Percentiles rank a stretch among this genome's conserved stretches.
phyloP scores from a whole-genome alignment of 2,329 filamentous ascomycete species.

The Lachnellula cervina region DNA sequence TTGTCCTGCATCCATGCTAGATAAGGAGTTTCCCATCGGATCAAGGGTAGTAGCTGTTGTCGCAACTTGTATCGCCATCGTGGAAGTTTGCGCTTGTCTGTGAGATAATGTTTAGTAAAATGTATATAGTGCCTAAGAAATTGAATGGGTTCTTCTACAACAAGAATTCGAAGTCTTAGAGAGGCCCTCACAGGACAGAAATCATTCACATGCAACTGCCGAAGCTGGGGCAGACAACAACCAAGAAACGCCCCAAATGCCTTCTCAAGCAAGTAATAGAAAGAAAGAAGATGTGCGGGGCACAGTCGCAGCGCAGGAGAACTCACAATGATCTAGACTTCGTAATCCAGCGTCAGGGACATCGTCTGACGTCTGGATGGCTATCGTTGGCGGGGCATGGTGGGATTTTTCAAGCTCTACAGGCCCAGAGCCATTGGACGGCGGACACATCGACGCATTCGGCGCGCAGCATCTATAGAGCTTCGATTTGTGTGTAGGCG shows the following conservation, averaged over 20 bases:
- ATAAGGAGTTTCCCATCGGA: constrained; percentile 93
- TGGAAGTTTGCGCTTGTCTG: constrained; percentile 80
- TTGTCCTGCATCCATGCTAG: constrained; percentile 79
- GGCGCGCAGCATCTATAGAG: constrained; percentile 24
- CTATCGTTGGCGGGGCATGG: constrained; percentile 28
- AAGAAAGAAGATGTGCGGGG: background rate
- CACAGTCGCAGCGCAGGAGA: background rate
- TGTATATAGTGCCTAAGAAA: background rate
- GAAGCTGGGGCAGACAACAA: background rate
- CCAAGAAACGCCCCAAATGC: too few relatives aligned
- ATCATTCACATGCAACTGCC: background rate
- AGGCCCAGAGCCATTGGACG: constrained; percentile 28
- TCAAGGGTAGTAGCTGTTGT: constrained; percentile 74
- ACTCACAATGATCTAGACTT: constrained; percentile 71
- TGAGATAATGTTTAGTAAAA: constrained; percentile 1
- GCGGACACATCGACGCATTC: constrained; percentile 33
- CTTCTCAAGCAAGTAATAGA: too few relatives aligned
- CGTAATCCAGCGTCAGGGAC: constrained; percentile 69
- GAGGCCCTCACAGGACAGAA: background rate
- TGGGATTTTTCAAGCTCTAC: constrained; percentile 28
- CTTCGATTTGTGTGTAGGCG: background rate
- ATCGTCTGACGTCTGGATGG: constrained; percentile 24
- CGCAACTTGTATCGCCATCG: constrained; percentile 84
- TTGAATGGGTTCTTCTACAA: background rate
- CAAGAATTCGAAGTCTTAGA: background rate